Conservation (phyloP, 2,329 filamentous ascomycete genomes). For the Aureobasidium vineae region DNA sequence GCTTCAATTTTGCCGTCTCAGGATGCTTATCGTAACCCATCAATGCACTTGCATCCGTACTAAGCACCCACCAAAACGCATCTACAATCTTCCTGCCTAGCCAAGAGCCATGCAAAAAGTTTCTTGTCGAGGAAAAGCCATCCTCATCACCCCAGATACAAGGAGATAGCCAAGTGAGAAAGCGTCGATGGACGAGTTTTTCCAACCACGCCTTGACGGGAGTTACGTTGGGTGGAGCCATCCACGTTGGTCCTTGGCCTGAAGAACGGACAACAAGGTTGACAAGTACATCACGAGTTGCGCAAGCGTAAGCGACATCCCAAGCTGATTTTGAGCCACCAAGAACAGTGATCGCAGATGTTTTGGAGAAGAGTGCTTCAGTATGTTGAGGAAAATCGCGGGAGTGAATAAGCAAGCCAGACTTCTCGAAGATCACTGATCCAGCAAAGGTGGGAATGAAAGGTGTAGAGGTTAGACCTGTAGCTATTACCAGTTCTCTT, state of each 20-base stretch:
- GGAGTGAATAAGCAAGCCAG: conserved; percentile 56
- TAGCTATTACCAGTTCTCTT: conserved; percentile 59
- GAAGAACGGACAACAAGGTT: conserved; percentile 58
- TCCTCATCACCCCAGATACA: conserved; percentile 68
- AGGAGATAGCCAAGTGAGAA: conserved; percentile 71
- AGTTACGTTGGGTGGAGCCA: conserved; percentile 62
- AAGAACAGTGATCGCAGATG: conserved; percentile 52
- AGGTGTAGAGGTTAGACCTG: conserved; percentile 59
- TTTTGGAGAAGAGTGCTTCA: conserved; percentile 41
- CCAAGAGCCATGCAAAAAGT: conserved; percentile 58
- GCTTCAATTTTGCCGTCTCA: conserved; percentile 45
- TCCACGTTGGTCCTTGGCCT: conserved; percentile 61
- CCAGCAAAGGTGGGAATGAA: conserved; percentile 55
- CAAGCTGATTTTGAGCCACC: conserved; percentile 63
- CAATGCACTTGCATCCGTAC: conserved; percentile 52
- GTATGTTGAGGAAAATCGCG: conserved; percentile 49
- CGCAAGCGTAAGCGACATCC: conserved; percentile 61
- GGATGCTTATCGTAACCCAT: conserved; percentile 48
- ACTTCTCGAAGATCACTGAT: conserved; percentile 50
- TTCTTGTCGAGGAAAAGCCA: conserved; percentile 56
- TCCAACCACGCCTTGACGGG: conserved; percentile 67
- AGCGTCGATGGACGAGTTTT: conserved; percentile 63
- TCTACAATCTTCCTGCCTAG: conserved; percentile 57
- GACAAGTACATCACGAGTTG: conserved; percentile 52
- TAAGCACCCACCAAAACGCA: conserved; percentile 57